Evolutionary conservation across 306 rosid genomes (phyloP).

Genomic region (Potentilla sterilis): DNA sequence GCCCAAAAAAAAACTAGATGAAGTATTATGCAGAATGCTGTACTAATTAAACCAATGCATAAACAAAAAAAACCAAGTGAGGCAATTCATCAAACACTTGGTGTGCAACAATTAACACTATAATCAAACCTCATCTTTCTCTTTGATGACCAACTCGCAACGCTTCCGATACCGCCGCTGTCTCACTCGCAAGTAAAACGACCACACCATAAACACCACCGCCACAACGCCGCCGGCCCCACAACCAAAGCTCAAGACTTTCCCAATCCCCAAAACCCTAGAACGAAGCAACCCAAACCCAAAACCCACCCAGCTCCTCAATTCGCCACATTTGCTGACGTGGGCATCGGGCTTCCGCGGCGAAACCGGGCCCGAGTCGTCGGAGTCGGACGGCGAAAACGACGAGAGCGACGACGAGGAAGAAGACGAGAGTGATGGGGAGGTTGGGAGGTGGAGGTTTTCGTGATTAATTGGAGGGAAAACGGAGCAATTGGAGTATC

Average conservation of each 20-base stretch:
- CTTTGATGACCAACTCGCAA: conserved; percentile 32
- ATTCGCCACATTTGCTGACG: conserved; percentile 20
- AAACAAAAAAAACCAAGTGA: neutral
- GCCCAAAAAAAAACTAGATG: neutral
- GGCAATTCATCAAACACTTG: conserved; percentile 5
- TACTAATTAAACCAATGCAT: neutral
- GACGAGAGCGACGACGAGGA: conserved; percentile 31
- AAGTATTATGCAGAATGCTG: neutral
- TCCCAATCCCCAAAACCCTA: conserved; percentile 35
- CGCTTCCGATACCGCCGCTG: conserved; percentile 29
- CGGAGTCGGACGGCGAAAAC: conserved; percentile 48
- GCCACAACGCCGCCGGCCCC: conserved; percentile 32
- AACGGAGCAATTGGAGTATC: conserved; percentile 30
- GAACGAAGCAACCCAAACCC: conserved; percentile 43
- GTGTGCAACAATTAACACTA: neutral
- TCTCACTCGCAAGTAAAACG: conserved; percentile 38
- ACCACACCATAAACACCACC: conserved; percentile 36
- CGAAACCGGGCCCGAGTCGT: conserved; percentile 27
- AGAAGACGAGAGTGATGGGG: conserved; percentile 15
- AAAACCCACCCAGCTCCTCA: conserved; percentile 36
- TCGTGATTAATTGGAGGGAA: conserved; percentile 56
- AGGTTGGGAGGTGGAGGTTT: conserved; percentile 32
- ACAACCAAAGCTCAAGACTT: conserved; percentile 34
- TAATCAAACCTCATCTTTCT: conserved; percentile 60
- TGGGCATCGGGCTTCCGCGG: conserved; percentile 27